Conservation (phyloP, 345 rosid genomes). For the Hibiscus trionum region DNA sequence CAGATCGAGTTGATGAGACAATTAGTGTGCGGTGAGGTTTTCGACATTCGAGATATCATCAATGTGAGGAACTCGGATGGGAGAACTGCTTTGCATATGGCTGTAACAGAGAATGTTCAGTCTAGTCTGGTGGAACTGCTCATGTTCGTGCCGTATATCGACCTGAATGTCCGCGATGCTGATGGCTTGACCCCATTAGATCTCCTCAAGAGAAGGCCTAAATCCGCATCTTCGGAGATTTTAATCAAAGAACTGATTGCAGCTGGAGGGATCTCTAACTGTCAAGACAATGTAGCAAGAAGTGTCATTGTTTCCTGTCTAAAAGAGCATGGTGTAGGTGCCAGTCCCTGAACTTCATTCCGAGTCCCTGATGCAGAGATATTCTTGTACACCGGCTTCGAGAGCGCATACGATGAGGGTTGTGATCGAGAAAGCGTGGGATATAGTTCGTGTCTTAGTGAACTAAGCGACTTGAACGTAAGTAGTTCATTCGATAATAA, state of each 20-base stretch:
- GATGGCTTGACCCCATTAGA: constrained; percentile 77
- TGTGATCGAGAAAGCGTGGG: constrained; percentile 32
- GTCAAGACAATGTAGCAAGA: constrained; percentile 30
- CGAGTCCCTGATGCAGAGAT: constrained; percentile 84
- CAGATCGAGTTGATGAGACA: constrained; percentile 69
- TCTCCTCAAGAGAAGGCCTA: constrained; percentile 62
- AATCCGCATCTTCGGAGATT: constrained; percentile 60
- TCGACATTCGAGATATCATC: constrained; percentile 39
- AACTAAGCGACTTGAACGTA: constrained; percentile 27
- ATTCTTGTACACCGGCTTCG: constrained; percentile 51
- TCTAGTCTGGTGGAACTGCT: constrained; percentile 59
- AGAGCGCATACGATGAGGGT: constrained; percentile 20
- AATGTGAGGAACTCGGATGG: constrained; percentile 62
- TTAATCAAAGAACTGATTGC: constrained; percentile 69
- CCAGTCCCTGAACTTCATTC: constrained; percentile 81
- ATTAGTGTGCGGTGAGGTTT: constrained; percentile 30
- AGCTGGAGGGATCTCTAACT: constrained; percentile 64
- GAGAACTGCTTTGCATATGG: constrained; percentile 71
- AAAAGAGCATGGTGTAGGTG: constrained; percentile 51
- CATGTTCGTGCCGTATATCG: constrained; percentile 42
- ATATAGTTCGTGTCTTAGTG: constrained; percentile 38
- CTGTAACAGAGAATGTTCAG: constrained; percentile 59
- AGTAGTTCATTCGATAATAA: constrained; percentile 11
- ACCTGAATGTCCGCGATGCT: constrained; percentile 55
- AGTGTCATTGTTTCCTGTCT: constrained; percentile 36